Evolutionary conservation across 345 rosid species (phyloP), one percentile per base, ranked within the genome.

Genomic region (Kernera saxatilis): DNA sequence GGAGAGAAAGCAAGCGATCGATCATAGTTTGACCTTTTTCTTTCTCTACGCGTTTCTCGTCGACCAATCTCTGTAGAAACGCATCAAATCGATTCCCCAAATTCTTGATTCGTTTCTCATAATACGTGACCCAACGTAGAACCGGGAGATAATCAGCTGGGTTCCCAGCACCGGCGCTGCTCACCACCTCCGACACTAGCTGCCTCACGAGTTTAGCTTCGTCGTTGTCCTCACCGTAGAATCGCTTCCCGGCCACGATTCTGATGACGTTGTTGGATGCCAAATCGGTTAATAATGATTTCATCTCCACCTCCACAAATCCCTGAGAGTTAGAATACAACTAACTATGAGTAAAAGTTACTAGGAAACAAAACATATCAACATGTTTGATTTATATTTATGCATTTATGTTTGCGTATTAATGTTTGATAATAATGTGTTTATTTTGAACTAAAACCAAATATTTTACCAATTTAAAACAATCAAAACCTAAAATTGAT

Each of bases 1-100:
- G 91, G 53, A 73, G 58, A 21, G 77, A 40, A 54, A 90, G 86
- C 10, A 90, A 62, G 46, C 75, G 85, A 70, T 80, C 70, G 11
- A 90, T 79, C 88, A 85, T 57, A 4, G 74, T 79, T 14, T 78
- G 53, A 21, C 75, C 67, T 55, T 43, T 77, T 64, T 66, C 56
- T 26, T 64, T 33, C 15, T 54, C 60, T 2, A 29, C 41, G 13
- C 83, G 65, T 21, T 70, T 62, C 50, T 83, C 84, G 18, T 90
- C 91, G 6, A 87, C 60, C 12, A 87, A 27, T 2, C 58, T 61
- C 30, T 84, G 88, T 62, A 71, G 35, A 39, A 90, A 81, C 18
- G 14, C 14, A 62, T 90, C 91, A 6, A 69, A 13, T 5, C 44
- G 72, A 21, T 55, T 17, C 0, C 53, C 74, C 1, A 87, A 23